phyloP scores from a whole-genome alignment of 495 filamentous ascomycete genomes.

The Penicillium tannophilum region DNA sequence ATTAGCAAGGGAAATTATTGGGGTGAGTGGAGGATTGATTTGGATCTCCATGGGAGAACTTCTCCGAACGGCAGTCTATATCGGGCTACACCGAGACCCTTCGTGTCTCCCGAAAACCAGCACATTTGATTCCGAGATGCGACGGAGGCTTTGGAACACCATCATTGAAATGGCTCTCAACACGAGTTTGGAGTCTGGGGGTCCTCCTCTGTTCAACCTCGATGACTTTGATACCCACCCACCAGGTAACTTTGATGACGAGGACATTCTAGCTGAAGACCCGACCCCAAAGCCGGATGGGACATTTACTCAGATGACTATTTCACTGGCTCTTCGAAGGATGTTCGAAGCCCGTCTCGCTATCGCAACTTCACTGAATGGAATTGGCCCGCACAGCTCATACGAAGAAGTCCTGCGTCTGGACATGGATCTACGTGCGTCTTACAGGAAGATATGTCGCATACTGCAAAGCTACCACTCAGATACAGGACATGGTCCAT shows the following conservation, averaged over 20 bases:
- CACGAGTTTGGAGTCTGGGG: constrained; percentile 55
- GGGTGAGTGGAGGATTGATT: constrained; percentile 49
- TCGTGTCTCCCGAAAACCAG: constrained; percentile 37
- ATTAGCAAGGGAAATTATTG: constrained; percentile 48
- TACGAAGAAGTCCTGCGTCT: constrained; percentile 44
- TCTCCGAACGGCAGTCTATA: constrained; percentile 57
- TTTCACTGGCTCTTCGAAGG: constrained; percentile 47
- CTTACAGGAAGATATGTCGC: constrained; percentile 36
- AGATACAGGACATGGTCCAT: constrained; percentile 19
- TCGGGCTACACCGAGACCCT: constrained; percentile 65
- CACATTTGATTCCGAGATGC: constrained; percentile 56
- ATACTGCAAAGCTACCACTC: constrained; percentile 36
- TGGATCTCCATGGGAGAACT: constrained; percentile 61
- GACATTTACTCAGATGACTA: constrained; percentile 45
- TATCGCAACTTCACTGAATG: constrained; percentile 50
- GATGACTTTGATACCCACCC: constrained; percentile 57
- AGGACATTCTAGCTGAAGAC: constrained; percentile 34
- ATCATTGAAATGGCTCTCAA: constrained; percentile 57
- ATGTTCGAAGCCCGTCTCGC: constrained; percentile 50
- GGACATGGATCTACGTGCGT: constrained; percentile 35
- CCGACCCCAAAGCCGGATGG: constrained; percentile 33
- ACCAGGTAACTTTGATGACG: constrained; percentile 52
- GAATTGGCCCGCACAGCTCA: constrained; percentile 31
- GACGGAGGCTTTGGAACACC: constrained; percentile 63
- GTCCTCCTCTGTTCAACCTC: constrained; percentile 47